These are phyloP conservation scores for Alloteropsis semialata DNA, from an alignment of 176 grass and related monocot genomes.

Conservation along the genomic window DNA sequence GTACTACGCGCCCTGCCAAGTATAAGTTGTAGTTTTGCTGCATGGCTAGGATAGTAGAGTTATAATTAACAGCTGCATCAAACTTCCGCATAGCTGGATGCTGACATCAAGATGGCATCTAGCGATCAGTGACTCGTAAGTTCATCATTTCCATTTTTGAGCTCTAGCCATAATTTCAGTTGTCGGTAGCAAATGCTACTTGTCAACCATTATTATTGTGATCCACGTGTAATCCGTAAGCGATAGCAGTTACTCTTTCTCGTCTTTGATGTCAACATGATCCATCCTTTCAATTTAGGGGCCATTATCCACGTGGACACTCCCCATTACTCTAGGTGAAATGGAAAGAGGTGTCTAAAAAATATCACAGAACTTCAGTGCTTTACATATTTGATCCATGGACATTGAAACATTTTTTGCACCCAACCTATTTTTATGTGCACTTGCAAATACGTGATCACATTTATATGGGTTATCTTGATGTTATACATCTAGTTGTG, in stretches of 20 bases:
- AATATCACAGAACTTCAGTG: not conserved
- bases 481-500: not conserved
- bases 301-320: not conserved
- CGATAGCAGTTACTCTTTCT: constrained; percentile 3
- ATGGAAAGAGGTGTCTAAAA: not conserved
- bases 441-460: not conserved
- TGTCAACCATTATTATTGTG: not conserved
- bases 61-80: too few species aligned
- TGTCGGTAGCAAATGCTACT: not conserved
- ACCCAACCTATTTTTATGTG: not conserved
- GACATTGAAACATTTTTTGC: not conserved
- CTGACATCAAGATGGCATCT: not conserved
- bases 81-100: too few species aligned
- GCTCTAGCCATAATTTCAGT: not conserved
- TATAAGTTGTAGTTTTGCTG: constrained; percentile 1
- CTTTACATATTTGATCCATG: not conserved
- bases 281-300: not conserved
- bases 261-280: not conserved
- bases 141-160: not conserved
- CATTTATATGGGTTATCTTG: not conserved
- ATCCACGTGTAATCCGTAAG: constrained; percentile 6
- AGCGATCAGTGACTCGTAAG: not conserved
- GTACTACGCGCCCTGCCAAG: not conserved
- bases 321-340: not conserved
- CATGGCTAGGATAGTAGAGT: not conserved